Base-by-base conservation (phyloP, 257 asterid species). In the Jaltomata sinuosa region DNA sequence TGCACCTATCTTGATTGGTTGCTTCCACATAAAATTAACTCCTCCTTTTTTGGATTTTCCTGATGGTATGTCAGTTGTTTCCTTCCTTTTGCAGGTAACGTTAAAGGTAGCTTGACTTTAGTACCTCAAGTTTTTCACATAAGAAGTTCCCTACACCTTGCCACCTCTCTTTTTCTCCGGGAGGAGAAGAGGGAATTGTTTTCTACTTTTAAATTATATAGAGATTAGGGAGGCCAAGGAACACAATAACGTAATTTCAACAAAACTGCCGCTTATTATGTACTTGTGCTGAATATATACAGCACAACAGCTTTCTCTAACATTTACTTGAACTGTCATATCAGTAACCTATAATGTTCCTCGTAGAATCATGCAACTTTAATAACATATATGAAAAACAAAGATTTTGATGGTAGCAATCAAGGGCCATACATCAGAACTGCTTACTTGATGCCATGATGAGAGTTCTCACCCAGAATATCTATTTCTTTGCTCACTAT, bases 11-110 rank as follows among this genome's bases (percentile, higher is more conserved):
- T 49, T 52, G 29, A 47, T 55, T 79, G 59, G 47, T 52, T 79
- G 61, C 40, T 52, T 49, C 22, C 49, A 52, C 47, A 57, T 14
- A 50, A 79, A 53, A 53, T 57, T 78, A n/a, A n/a, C n/a, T 50
- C 32, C 27, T 54, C 1, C 84, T 18, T 80, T 36, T 34, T 22
- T 22, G 22, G 57, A 27, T 14, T 80, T 57, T 68, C 34, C 84
- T 84, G 88, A 55, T 55, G n/a, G 27, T 81, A 55, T 59, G 36
- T 59, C 36, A 81, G 11, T 8, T 62, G 47, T 50, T 62, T 15
- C 52, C 86, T 40, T 84, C 85, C 61, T 88, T 85, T 91, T 84
- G 34, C 86, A 93, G 96, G 92, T 85, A 85, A 87, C 59, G 82
- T 89, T 69, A 87, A 85, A 87, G 87, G 90, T 86, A 88, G 84